A percentile compares a stretch with the other conserved stretches of the same genome.
Conservation (phyloP, 768 basidiomycete genomes). For the Saitozyma sp. region DNA sequence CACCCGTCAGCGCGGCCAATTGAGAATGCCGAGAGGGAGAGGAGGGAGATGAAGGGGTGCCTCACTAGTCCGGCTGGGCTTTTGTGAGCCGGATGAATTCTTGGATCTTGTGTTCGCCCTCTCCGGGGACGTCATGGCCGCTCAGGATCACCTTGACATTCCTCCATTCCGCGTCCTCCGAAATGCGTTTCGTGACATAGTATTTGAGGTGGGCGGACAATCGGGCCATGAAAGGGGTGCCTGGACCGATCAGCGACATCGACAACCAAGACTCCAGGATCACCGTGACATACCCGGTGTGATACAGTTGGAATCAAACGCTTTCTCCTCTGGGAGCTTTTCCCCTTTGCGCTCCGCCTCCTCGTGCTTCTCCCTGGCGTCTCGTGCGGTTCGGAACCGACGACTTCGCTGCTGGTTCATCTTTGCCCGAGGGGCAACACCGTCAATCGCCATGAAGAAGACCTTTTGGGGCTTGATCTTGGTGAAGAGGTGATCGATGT, state of each 20-base stretch:
- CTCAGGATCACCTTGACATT: conserved; percentile 88
- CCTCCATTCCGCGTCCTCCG: conserved; percentile 94
- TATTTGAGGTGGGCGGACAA: conserved; percentile 91
- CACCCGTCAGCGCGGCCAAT: conserved; percentile 3
- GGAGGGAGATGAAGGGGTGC: background rate
- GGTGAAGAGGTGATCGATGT: conserved; percentile 92
- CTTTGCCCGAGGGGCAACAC: conserved; percentile 94
- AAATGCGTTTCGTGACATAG: conserved; percentile 97
- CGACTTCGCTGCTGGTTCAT: conserved; percentile 98
- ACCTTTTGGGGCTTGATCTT: conserved; percentile 97
- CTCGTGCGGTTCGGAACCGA: conserved; percentile 90
- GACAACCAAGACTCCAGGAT: background rate
- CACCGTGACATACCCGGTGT: conserved; percentile 74
- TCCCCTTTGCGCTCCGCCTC: conserved; percentile 88
- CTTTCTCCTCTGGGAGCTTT: conserved; percentile 85
- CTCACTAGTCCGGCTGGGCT: conserved; percentile 81
- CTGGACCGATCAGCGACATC: conserved; percentile 52
- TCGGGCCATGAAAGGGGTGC: conserved; percentile 91
- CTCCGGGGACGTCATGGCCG: conserved; percentile 97
- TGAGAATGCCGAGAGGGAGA: background rate
- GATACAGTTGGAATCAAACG: conserved; percentile 98
- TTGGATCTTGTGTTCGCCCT: conserved; percentile 99
- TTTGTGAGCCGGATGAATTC: conserved; percentile 94
- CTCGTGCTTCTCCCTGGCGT: conserved; percentile 80
- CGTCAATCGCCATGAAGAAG: conserved; percentile 98